These are phyloP conservation scores for Neopestalotiopsis rosae DNA, from an alignment of 2,329 filamentous ascomycete genomes.

Conservation along the genomic window DNA sequence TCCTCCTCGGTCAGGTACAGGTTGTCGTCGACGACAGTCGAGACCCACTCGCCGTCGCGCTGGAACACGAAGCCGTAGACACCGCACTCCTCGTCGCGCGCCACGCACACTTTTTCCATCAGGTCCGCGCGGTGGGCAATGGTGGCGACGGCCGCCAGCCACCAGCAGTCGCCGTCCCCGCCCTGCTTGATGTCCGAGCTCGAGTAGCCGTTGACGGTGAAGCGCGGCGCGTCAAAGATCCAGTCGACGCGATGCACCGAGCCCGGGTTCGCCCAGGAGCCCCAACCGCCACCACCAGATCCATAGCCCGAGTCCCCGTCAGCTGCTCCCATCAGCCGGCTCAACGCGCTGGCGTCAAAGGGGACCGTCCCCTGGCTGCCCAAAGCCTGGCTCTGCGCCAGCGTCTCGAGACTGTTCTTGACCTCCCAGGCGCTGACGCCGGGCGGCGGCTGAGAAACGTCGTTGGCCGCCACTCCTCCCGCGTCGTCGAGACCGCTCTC, in stretches of 20 bases:
- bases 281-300: constrained; percentile 21
- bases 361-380: constrained; percentile 26
- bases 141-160: constrained; percentile 72
- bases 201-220: constrained; percentile 45
- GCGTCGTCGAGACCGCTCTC: constrained; percentile 17
- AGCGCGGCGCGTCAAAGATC: constrained; percentile 47
- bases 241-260: constrained; percentile 49
- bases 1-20: constrained; percentile 66
- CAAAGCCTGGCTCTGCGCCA: constrained; percentile 28
- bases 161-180: constrained; percentile 72
- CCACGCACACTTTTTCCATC: constrained; percentile 71
- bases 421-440: constrained; percentile 24
- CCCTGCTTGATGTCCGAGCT: constrained; percentile 50
- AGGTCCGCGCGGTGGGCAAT: constrained; percentile 69
- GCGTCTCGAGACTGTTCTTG: constrained; percentile 29
- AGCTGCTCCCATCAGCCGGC: constrained; percentile 23
- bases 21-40: constrained; percentile 75
- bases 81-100: constrained; percentile 68
- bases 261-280: constrained; percentile 35
- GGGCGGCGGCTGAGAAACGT: background rate
- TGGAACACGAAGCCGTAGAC: constrained; percentile 79
- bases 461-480: too few species aligned
- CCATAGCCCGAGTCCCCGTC: constrained; percentile 11
- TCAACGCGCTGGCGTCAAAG: constrained; percentile 26
- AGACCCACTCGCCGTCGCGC: constrained; percentile 73